A percentile compares a stretch with the other conserved stretches of the same genome.
These are phyloP conservation scores for Nepenthes gracilis DNA, from an alignment of 148 eudicot genomes.

Conservation along the genomic window DNA sequence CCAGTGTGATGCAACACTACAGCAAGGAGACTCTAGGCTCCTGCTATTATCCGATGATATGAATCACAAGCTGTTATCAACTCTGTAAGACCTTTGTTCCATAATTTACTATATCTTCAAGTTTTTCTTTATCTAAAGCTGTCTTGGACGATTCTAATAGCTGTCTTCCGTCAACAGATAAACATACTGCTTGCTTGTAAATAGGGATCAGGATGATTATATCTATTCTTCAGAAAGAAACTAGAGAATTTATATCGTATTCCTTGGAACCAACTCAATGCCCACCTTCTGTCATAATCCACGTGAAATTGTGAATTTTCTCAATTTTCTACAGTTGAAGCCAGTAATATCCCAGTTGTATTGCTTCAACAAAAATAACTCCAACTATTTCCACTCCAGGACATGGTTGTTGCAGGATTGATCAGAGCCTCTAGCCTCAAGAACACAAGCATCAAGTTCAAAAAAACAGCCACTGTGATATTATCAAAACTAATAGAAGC, in stretches of 20 bases:
- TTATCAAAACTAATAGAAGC: no score
- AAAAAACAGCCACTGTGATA: conserved; percentile 51
- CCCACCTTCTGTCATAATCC: conserved; percentile 99
- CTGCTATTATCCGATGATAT: conserved; percentile 98
- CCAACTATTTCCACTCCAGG: conserved; percentile 75
- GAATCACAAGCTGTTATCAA: conserved; percentile 98
- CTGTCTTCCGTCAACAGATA: conserved; percentile 90
- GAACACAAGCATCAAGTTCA: conserved; percentile 42
- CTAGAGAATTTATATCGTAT: conserved; percentile 82
- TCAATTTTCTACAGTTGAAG: conserved; percentile 66
- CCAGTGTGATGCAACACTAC: conserved; percentile 98
- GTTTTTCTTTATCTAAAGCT: no score
- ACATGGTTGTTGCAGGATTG: conserved; percentile 36
- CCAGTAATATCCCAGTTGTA: conserved; percentile 83
- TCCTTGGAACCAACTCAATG: conserved; percentile 92
- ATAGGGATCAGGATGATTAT: conserved; percentile 84
- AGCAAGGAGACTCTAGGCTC: conserved; percentile 99
- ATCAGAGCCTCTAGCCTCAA: conserved; percentile 29
- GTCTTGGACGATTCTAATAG: no score
- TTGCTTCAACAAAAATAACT: conserved; percentile 65
- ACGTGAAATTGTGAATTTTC: conserved; percentile 90
- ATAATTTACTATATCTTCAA: conserved; percentile 71
- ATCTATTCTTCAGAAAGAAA: conserved; percentile 69
- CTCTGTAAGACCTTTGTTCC: conserved; percentile 99
- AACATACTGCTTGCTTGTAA: conserved; percentile 99